phyloP scores from a whole-genome alignment of 2,329 filamentous ascomycete genomes.

The Celoporthe dispersa region DNA sequence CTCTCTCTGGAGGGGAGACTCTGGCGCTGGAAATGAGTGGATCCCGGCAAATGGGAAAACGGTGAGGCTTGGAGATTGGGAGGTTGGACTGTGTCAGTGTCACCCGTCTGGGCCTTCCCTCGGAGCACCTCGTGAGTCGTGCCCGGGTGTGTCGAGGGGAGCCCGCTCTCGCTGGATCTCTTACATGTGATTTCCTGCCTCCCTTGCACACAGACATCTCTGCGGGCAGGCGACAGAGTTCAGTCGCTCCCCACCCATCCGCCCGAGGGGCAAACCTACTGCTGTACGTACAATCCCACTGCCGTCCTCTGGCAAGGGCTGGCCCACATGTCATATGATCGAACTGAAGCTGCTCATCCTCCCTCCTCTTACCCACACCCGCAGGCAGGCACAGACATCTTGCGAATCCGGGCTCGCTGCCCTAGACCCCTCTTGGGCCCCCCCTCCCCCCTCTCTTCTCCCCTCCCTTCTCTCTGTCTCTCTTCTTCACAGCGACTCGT shows the following conservation, averaged over 20 bases:
- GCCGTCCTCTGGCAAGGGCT: not conserved
- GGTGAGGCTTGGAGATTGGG: constrained; percentile 26
- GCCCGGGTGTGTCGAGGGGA: not conserved
- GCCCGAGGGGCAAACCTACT: constrained; percentile 4
- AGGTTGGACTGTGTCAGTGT: not conserved
- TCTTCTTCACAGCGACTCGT: not conserved
- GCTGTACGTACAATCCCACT: constrained; percentile 6
- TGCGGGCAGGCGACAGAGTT: not conserved
- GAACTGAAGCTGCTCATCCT: constrained; percentile 14
- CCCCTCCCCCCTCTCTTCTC: too few species aligned
- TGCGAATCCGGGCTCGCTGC: not conserved
- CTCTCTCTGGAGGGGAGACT: not conserved
- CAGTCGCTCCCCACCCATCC: not conserved
- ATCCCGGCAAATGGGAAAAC: constrained; percentile 14
- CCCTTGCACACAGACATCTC: constrained; percentile 5
- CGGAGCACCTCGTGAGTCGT: not conserved
- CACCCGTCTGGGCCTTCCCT: not conserved
- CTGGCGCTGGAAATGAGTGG: constrained; percentile 11
- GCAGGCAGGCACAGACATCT: constrained; percentile 2
- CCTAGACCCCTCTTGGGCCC: not conserved
- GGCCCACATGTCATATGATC: constrained; percentile 1
- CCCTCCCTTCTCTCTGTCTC: not conserved
- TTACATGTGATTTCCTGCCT: constrained; percentile 5
- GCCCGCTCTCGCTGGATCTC: not conserved
- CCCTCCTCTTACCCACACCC: constrained; percentile 9